phyloP scores from a whole-genome alignment of 2,329 filamentous ascomycete species.

The Ophiostoma himal-ulmi region DNA sequence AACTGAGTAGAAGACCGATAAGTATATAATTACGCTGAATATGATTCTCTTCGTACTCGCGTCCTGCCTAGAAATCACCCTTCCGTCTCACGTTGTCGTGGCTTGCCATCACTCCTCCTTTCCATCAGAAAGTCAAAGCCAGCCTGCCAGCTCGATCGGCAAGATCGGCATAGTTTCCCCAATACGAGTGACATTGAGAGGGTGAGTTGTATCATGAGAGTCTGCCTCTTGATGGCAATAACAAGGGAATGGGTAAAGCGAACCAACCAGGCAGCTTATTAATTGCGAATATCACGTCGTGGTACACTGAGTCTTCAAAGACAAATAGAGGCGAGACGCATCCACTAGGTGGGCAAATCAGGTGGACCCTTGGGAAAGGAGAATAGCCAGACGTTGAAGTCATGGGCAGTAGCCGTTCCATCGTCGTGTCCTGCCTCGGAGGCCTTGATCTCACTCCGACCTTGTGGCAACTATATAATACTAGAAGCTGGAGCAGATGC shows the following conservation, averaged over 20 bases:
- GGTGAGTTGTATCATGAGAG: not conserved
- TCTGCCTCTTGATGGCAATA: not conserved
- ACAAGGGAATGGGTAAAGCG: not conserved
- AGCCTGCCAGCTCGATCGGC: not conserved
- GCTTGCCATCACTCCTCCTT: not conserved
- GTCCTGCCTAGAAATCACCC: not conserved
- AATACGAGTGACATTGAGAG: not conserved
- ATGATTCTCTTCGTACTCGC: not conserved
- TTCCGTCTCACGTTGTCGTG: not conserved
- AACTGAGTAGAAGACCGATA: no score
- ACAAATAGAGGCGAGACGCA: conserved; percentile 2
- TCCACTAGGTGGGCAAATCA: not conserved
- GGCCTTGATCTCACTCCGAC: not conserved
- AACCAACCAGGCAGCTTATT: not conserved
- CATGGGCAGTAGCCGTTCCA: not conserved
- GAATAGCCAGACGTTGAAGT: not conserved
- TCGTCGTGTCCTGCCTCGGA: not conserved
- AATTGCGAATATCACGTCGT: not conserved
- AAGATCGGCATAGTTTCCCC: not conserved
- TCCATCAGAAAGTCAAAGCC: no score
- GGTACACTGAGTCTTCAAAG: not conserved
- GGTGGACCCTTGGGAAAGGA: not conserved
- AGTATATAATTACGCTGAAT: no score
- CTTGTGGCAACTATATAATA: not conserved
- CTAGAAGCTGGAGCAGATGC: not conserved